phyloP scores from a whole-genome alignment of 2,329 filamentous ascomycete genomes.

The Monilinia vaccinii-corymbosi region DNA sequence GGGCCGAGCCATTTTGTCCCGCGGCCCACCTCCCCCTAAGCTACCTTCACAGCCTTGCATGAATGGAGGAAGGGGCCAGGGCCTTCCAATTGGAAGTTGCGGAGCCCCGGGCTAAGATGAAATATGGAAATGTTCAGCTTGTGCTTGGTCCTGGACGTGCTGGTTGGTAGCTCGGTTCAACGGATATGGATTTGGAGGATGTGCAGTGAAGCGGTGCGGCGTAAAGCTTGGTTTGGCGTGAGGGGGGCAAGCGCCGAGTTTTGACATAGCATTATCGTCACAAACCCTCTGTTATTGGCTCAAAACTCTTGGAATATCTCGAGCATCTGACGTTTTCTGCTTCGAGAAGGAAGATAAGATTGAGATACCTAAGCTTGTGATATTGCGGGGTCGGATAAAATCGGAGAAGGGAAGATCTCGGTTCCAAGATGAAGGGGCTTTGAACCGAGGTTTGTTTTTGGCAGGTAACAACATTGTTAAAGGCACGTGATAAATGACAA shows the following conservation, averaged over 20 bases:
- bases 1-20: constrained; percentile 7
- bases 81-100: not conserved
- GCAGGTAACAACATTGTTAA: rapidly evolving
- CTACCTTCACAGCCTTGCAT: constrained; percentile 5
- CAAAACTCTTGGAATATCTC: not conserved
- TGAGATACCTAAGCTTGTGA: constrained; percentile 8
- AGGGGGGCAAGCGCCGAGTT: not conserved
- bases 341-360: not conserved
- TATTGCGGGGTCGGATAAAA: constrained; percentile 4
- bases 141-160: constrained; percentile 3
- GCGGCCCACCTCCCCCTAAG: not conserved
- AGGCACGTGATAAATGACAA: not conserved
- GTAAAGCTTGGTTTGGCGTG: not conserved
- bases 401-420: constrained; percentile 6
- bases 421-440: not conserved
- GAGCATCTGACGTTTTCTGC: not conserved
- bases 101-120: not conserved
- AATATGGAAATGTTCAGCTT: constrained; percentile 1
- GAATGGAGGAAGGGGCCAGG: not conserved
- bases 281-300: not conserved
- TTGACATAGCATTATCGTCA: too few relatives aligned
- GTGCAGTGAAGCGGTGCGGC: not conserved
- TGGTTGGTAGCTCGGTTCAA: constrained; percentile 9
- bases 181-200: constrained; percentile 1
- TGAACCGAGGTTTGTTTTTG: not conserved